Evolutionary conservation across 805 yeast species (phyloP).

Genomic region (Starmera dryadoides): DNA sequence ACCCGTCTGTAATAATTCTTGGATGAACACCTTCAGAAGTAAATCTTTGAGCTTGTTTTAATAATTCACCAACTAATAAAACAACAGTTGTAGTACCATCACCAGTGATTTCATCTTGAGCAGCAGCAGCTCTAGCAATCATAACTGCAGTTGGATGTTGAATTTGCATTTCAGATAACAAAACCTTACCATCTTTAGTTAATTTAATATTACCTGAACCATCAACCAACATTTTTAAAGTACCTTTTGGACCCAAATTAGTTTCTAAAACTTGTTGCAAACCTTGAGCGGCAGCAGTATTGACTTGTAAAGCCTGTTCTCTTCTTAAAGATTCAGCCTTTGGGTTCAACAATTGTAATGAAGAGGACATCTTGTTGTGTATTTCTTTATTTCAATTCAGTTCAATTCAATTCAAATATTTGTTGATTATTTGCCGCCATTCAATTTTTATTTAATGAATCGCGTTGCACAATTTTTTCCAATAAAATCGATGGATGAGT

Average conservation of each 20-base stretch:
- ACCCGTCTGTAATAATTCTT: slow-evolving; percentile 88
- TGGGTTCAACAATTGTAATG: slow-evolving; percentile 87
- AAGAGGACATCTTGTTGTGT: slow-evolving; percentile 39
- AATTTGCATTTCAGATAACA: slow-evolving; percentile 93
- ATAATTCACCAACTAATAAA: slow-evolving; percentile 85
- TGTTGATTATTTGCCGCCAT: no score
- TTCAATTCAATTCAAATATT: no score
- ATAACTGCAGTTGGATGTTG: slow-evolving; percentile 84
- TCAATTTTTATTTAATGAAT: background rate
- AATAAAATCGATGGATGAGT: background rate
- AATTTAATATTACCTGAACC: slow-evolving; percentile 94
- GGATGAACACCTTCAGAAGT: slow-evolving; percentile 95
- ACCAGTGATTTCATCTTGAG: slow-evolving; percentile 99
- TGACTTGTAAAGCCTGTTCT: slow-evolving; percentile 91
- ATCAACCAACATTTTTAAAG: slow-evolving; percentile 92
- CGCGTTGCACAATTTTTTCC: background rate
- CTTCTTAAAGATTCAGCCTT: slow-evolving; percentile 97
- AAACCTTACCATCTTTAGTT: slow-evolving; percentile 94
- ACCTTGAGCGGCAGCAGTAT: slow-evolving; percentile 95
- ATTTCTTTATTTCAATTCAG: background rate
- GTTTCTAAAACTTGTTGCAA: slow-evolving; percentile 86
- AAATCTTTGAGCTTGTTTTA: slow-evolving; percentile 91
- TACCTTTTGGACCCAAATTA: slow-evolving; percentile 95
- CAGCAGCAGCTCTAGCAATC: slow-evolving; percentile 96
- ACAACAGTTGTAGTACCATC: slow-evolving; percentile 98